Evolutionary conservation across 2,329 filamentous ascomycete genomes (phyloP).

Genomic region (Chaetothyriales sp.): DNA sequence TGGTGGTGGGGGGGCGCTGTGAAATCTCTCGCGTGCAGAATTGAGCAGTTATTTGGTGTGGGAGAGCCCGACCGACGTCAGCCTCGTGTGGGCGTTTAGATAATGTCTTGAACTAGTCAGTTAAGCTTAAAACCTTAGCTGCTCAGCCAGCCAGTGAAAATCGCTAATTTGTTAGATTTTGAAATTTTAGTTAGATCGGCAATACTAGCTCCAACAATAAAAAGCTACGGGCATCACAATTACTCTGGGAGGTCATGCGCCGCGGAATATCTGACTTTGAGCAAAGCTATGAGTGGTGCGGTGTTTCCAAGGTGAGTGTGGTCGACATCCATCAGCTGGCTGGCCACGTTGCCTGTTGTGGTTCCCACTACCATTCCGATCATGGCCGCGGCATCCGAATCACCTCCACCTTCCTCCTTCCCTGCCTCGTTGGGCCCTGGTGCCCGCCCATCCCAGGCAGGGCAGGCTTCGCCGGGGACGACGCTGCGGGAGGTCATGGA

Average conservation of each 20-base stretch:
- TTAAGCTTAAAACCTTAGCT: not conserved
- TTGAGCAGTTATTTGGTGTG: not conserved
- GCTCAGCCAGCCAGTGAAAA: not conserved
- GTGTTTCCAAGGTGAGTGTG: not conserved
- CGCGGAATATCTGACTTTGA: not conserved
- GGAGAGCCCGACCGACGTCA: not conserved
- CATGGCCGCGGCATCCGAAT: conserved; percentile 6
- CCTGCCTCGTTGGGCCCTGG: conserved; percentile 16
- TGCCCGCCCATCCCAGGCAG: conserved; percentile 10
- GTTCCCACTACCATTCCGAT: not conserved
- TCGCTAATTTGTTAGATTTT: not conserved
- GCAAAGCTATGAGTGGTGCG: not conserved
- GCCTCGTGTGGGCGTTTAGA: not conserved
- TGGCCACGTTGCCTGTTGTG: not conserved
- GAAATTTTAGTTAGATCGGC: not conserved
- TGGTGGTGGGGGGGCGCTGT: not conserved
- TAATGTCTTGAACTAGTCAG: not conserved
- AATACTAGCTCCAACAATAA: not conserved
- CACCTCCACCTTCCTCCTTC: conserved; percentile 8
- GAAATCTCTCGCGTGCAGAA: not conserved
- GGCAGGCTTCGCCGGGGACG: conserved; percentile 2
- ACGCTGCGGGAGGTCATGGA: conserved; percentile 8
- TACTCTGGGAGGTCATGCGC: not conserved
- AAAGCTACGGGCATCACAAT: not conserved
- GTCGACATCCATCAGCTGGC: not conserved